These are phyloP conservation scores for Phylloporus scabripes DNA, from an alignment of 768 basidiomycete genomes.

Conservation along the genomic window DNA sequence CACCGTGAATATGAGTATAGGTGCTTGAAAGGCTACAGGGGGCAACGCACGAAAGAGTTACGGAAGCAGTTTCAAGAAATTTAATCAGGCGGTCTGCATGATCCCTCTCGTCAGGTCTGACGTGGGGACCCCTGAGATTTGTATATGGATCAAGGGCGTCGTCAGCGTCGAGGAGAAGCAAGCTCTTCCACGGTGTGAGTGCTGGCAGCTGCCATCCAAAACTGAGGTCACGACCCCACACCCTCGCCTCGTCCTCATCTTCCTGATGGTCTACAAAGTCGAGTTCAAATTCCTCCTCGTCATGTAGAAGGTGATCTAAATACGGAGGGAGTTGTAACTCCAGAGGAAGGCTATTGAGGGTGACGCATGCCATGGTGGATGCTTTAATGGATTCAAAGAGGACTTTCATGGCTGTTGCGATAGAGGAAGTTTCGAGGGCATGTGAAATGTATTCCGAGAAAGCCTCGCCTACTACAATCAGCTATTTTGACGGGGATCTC, in stretches of 20 bases:
- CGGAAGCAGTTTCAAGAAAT: constrained; percentile 68
- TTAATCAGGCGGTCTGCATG: constrained; percentile 67
- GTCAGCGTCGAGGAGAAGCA: constrained; percentile 67
- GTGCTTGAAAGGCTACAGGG: not conserved
- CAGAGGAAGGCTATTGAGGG: constrained; percentile 71
- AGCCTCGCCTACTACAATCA: constrained; percentile 44
- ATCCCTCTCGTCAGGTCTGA: constrained; percentile 58
- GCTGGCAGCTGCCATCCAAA: constrained; percentile 69
- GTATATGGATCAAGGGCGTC: constrained; percentile 54
- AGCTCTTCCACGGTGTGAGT: constrained; percentile 87
- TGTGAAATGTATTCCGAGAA: constrained; percentile 51
- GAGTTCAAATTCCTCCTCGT: constrained; percentile 51
- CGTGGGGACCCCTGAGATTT: constrained; percentile 53
- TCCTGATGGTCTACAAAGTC: constrained; percentile 47
- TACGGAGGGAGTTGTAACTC: constrained; percentile 85
- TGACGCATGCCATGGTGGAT: constrained; percentile 70
- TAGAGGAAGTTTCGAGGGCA: constrained; percentile 60
- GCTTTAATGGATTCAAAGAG: constrained; percentile 77
- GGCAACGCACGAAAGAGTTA: constrained; percentile 66
- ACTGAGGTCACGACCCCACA: constrained; percentile 65
- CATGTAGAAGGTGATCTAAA: constrained; percentile 65
- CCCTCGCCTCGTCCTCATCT: constrained; percentile 45
- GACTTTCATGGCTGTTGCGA: constrained; percentile 74
- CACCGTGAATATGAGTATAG: not conserved
- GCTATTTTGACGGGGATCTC: constrained; percentile 1